A percentile compares a stretch with the other conserved stretches of the same genome.
Conservation (phyloP, 2,329 filamentous ascomycete genomes). For the Curvularia verruculosa region DNA sequence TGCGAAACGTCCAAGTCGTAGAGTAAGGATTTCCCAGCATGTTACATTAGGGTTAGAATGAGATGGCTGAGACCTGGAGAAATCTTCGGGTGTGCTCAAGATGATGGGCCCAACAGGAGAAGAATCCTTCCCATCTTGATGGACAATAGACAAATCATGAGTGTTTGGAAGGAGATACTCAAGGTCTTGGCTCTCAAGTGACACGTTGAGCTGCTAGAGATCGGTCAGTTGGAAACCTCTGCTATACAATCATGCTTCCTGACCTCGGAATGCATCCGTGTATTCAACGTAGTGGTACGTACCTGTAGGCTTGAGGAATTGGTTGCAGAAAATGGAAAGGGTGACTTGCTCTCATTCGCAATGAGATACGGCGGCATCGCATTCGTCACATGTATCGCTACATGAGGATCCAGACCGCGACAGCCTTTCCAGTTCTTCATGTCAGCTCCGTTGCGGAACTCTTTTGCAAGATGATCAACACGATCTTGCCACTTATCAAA, state of each 20-base stretch:
- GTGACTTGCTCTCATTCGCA: conserved; percentile 54
- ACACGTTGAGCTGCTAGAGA: conserved; percentile 24
- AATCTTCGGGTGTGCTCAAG: conserved; percentile 25
- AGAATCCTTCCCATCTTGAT: conserved; percentile 20
- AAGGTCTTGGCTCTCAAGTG: conserved; percentile 28
- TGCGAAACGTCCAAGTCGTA: conserved; percentile 54
- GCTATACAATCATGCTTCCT: not conserved
- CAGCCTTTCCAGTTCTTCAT: conserved; percentile 64
- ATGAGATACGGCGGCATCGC: conserved; percentile 61
- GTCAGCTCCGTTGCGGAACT: conserved; percentile 60
- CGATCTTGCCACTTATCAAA: conserved; percentile 60
- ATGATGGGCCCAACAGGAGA: conserved; percentile 26
- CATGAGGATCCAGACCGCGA: conserved; percentile 57
- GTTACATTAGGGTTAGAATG: conserved; percentile 42
- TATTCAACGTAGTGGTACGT: conserved; percentile 13
- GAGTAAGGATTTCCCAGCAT: conserved; percentile 58
- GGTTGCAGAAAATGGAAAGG: conserved; percentile 56
- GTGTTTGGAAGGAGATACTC: conserved; percentile 36
- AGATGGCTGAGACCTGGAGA: conserved; percentile 15
- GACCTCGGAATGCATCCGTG: not conserved
- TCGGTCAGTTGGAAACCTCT: conserved; percentile 15
- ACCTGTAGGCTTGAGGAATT: conserved; percentile 43
- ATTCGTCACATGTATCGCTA: conserved; percentile 57
- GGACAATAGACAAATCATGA: conserved; percentile 23
- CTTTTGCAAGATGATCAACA: conserved; percentile 60